Percentiles rank a stretch among this genome's conserved stretches.
Evolutionary conservation across 2,329 filamentous ascomycete species (phyloP).

Genomic region (Fonsecaea pugnacius): DNA sequence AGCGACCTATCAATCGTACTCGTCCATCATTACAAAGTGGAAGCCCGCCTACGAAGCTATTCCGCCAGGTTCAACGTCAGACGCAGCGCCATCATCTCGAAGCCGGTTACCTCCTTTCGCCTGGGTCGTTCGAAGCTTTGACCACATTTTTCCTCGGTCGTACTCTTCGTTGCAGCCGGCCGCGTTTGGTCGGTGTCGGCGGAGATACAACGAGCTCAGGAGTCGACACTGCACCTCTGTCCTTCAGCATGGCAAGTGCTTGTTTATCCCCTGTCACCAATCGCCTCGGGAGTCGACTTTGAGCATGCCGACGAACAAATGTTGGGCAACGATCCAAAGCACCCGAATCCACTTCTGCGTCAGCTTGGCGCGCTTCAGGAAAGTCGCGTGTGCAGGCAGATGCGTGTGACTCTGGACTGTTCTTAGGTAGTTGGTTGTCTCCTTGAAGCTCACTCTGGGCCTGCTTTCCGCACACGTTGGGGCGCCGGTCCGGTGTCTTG

Average conservation of each 20-base stretch:
- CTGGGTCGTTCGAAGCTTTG: not conserved
- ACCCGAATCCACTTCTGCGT: not conserved
- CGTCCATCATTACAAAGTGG: too few species aligned
- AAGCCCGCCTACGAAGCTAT: not conserved
- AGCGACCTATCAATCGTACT: not conserved
- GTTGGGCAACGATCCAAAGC: conserved; percentile 27
- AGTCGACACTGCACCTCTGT: conserved; percentile 22
- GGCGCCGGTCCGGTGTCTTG: not conserved
- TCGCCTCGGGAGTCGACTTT: conserved; percentile 17
- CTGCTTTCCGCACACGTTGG: not conserved
- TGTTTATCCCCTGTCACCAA: conserved; percentile 18
- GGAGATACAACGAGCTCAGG: conserved; percentile 18
- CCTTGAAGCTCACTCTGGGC: not conserved
- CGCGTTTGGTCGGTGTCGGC: conserved; percentile 27
- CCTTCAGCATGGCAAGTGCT: conserved; percentile 20
- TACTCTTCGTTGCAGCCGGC: conserved; percentile 26
- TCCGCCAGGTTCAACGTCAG: not conserved
- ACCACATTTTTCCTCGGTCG: not conserved
- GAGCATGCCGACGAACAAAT: conserved; percentile 28
- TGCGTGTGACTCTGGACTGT: not conserved
- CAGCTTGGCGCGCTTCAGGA: not conserved
- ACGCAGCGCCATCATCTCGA: not conserved
- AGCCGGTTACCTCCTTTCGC: not conserved
- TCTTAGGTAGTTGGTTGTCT: not conserved
- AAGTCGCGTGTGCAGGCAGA: not conserved